Percentiles rank a stretch among this genome's conserved stretches.
Conservation (phyloP, 140 eudicot species). For the Stevia rebaudiana region DNA sequence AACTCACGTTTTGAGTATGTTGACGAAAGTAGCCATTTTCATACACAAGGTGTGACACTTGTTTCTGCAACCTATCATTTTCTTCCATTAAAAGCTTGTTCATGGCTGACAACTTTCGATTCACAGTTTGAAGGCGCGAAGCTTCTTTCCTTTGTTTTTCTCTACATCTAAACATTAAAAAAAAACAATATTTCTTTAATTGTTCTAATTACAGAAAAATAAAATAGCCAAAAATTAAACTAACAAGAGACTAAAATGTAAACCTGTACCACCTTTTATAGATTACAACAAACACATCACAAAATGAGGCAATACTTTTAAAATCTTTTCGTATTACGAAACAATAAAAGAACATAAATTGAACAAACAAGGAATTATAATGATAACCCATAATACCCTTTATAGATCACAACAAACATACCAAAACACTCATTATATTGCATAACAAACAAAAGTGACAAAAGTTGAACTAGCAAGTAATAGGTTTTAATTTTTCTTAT, state of each 20-base stretch:
- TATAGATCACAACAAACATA: too few relatives aligned
- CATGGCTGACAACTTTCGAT: slow-evolving; percentile 85
- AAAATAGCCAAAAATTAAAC: neutral
- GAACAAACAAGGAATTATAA: too few relatives aligned
- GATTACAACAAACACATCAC: neutral
- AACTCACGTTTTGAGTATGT: slow-evolving; percentile 61
- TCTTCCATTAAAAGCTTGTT: slow-evolving; percentile 97
- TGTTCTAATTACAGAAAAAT: neutral
- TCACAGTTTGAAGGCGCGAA: slow-evolving; percentile 88
- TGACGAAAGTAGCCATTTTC: slow-evolving; percentile 60
- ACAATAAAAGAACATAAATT: too few relatives aligned
- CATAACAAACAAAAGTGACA: neutral
- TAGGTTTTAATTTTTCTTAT: too few relatives aligned
- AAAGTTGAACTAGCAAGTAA: neutral
- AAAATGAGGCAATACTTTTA: neutral
- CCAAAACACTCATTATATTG: too few relatives aligned
- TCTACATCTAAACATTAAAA: slow-evolving; percentile 56
- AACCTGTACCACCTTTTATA: neutral
- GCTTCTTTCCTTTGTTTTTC: slow-evolving; percentile 97
- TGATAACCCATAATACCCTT: too few relatives aligned
- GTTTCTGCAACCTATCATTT: slow-evolving; percentile 65
- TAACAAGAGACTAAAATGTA: neutral
- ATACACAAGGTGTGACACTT: slow-evolving; percentile 53
- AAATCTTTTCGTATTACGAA: neutral
- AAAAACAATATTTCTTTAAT: slow-evolving; percentile 1